phyloP scores from a whole-genome alignment of 768 basidiomycete genomes.

The Pleurotus tuber-regium region DNA sequence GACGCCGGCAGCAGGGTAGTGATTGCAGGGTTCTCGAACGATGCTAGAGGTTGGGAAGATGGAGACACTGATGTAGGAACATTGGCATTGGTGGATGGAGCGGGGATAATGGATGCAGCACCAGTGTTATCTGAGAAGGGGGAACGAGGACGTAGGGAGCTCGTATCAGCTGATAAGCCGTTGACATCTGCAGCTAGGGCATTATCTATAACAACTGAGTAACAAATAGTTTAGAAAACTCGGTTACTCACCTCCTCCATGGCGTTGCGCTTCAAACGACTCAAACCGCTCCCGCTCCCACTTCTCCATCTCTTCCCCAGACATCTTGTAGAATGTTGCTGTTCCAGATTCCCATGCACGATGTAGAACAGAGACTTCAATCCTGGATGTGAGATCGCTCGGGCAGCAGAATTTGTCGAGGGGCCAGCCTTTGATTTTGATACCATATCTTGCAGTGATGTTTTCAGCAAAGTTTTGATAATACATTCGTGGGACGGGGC shows the following conservation, averaged over 20 bases:
- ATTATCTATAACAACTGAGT: background rate
- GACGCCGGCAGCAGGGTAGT: background rate
- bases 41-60: too few relatives aligned
- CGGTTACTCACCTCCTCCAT: background rate
- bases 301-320: slow-evolving; percentile 10
- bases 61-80: too few relatives aligned
- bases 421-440: slow-evolving; percentile 20
- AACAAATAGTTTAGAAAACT: background rate
- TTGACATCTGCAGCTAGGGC: background rate
- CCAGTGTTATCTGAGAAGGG: background rate
- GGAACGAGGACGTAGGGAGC: too few relatives aligned
- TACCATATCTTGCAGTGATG: slow-evolving; percentile 16
- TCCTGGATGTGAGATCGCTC: slow-evolving; percentile 8
- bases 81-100: background rate
- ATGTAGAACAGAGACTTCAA: slow-evolving; percentile 13
- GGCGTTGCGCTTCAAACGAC: background rate
- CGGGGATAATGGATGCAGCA: background rate
- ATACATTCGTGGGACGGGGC: slow-evolving; percentile 12
- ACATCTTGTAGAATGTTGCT: slow-evolving; percentile 15
- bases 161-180: background rate
- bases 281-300: slow-evolving; percentile 7
- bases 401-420: slow-evolving; percentile 16
- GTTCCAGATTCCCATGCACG: slow-evolving; percentile 15
- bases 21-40: background rate
- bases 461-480: slow-evolving; percentile 19